Base-by-base conservation (phyloP, 441 rosid species). In the Daphne laureola region DNA sequence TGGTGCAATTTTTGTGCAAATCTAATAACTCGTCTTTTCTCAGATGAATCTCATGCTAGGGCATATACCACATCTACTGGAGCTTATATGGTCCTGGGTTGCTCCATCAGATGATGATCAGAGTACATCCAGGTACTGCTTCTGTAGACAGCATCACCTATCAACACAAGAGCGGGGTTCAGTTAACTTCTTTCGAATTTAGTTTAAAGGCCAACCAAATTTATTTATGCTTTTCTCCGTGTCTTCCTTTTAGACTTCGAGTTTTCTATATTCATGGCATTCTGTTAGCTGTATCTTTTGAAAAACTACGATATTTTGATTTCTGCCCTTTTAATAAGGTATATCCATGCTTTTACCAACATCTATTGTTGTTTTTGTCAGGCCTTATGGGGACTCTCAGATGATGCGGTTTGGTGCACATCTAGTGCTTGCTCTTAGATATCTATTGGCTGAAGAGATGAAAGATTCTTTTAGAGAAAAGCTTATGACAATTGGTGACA, bases 41-140 rank as follows among this genome's bases (percentile, higher is more conserved):
- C 78, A 94, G 99, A 90, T 90, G 97, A 84, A 77, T 76, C 95
- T 94, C 61, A 90, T 94, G 99, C 71, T 78, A 70, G 97, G 95
- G 57, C 67, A 94, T 66, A 82, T 94, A 64, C 87, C 96, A 38
- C 84, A 79, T 65, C 86, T 90, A 59, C 80, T 93, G 71, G 95
- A 93, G 75, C 69, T 79, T 72, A 75, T 93, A 59, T 93, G 97
- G 99, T 87, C 82, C 57, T 93, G 99, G 99, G 78, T 93, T 73
- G 85, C 97, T 18, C 95, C 99, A 62, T 74, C 86, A 63, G 99
- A 84, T 72, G 97, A 90, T 71, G 87, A 82, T 69, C 80, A 78
- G 57, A 79, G 72, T 67, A 61, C 71, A 57, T 85, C 86, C 77
- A 90, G 99, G 99, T 84, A 71, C 67, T 46, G 13, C 40, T 61